phyloP scores from a whole-genome alignment of 2,329 filamentous ascomycete species.

The Phialophora tarda region DNA sequence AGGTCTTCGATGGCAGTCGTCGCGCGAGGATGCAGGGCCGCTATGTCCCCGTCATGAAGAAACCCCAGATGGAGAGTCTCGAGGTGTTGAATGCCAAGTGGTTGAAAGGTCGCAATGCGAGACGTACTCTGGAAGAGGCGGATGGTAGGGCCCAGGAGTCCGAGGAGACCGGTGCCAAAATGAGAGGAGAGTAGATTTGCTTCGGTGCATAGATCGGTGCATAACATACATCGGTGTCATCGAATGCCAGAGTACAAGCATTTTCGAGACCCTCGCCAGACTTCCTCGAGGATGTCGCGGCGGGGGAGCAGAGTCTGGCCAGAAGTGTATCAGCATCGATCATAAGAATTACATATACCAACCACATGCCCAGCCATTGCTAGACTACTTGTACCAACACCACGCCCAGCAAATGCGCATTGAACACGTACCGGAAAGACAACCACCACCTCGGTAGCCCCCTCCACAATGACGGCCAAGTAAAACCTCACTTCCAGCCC shows the following conservation, averaged over 20 bases:
- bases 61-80: slow-evolving; percentile 61
- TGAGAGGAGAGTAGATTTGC: slow-evolving; percentile 1
- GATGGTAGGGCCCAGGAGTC: neutral
- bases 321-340: neutral
- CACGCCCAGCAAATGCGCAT: no score
- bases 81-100: slow-evolving; percentile 69
- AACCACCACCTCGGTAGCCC: slow-evolving; percentile 87
- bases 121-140: slow-evolving; percentile 39
- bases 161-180: slow-evolving; percentile 18
- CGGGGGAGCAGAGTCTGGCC: slow-evolving; percentile 70
- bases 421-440: slow-evolving; percentile 81
- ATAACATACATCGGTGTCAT: slow-evolving; percentile 9
- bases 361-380: neutral
- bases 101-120: slow-evolving; percentile 57
- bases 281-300: slow-evolving; percentile 76
- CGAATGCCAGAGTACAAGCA: slow-evolving; percentile 72
- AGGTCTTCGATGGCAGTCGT: slow-evolving; percentile 65
- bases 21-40: slow-evolving; percentile 59
- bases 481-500: slow-evolving; percentile 92
- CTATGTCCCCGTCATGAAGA: slow-evolving; percentile 63
- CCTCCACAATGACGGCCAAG: slow-evolving; percentile 85
- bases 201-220: neutral
- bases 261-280: slow-evolving; percentile 83
- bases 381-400: no score
- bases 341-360: neutral